phyloP scores from a whole-genome alignment of 805 yeast genomes.

The Yamadazyma ubonensis region DNA sequence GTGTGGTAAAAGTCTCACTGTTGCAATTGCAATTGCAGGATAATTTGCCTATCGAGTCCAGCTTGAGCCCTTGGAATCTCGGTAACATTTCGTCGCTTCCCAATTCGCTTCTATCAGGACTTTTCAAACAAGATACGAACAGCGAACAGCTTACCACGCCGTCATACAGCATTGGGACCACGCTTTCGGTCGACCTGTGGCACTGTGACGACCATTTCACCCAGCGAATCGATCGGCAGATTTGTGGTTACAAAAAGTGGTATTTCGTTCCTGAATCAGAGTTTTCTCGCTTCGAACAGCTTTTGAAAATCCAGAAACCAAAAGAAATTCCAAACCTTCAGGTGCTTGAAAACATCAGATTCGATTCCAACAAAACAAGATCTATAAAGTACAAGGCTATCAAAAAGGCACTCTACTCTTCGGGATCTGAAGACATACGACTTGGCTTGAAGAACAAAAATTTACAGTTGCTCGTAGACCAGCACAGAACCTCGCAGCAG shows the following conservation, averaged over 20 bases:
- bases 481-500: background rate
- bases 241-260: constrained; percentile 61
- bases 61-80: constrained; percentile 55
- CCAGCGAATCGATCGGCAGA: constrained; percentile 52
- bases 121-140: constrained; percentile 41
- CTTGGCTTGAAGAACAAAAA: constrained; percentile 25
- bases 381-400: constrained; percentile 2
- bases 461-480: constrained; percentile 25
- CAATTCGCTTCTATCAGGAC: constrained; percentile 46
- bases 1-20: background rate
- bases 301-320: background rate
- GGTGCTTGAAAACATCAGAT: background rate
- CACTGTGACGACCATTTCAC: constrained; percentile 59
- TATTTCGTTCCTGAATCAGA: constrained; percentile 60
- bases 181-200: constrained; percentile 59
- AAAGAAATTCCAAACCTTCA: background rate
- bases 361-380: background rate
- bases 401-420: background rate
- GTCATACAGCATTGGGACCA: constrained; percentile 50
- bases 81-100: constrained; percentile 52
- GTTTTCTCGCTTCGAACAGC: constrained; percentile 44
- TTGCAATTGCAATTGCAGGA: background rate
- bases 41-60: background rate
- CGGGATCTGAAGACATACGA: constrained; percentile 22
- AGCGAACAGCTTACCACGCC: constrained; percentile 46